Base-by-base conservation (phyloP, 345 rosid genomes). In the Psidium guajava region DNA sequence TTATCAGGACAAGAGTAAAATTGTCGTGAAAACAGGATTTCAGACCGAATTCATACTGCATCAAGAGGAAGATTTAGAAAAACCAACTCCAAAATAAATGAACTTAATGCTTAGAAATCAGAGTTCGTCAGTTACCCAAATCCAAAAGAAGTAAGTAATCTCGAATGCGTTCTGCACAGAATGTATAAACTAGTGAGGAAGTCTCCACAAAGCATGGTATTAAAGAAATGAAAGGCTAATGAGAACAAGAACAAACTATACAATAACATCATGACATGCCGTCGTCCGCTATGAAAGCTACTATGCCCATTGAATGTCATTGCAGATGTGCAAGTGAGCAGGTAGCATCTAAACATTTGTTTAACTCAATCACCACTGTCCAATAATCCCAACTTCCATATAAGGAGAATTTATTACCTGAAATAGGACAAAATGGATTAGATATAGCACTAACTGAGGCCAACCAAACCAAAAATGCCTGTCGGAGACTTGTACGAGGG, bases 141-240 rank as follows among this genome's bases (percentile, higher is more conserved):
- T 93, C 99, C 99, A 96, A 75, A 98, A 90, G 94, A 96, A 94
- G 89, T 96, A 95, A 40, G 99, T 98, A 81, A 98, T 91, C 91
- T 98, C 99, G 82, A 98, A 96, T 13, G 99, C 99, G 87, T 98
- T 98, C 99, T 98, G 86, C 77, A 83, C 56, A 42, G 25, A 53
- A 36, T 27, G 18, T 85, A 85, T 69, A 84, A 44, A 13, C 75
- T 2, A 54, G 11, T 25, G 36, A 42, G 73, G 69, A n/a, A 52
- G 28, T 27, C 50, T 52, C 42, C 25, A 42, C 40, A 44, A 20
- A 83, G 74, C 25, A 69, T 18, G 20, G 5, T 18, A 69, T 18
- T 69, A 32, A 32, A 69, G 11, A 40, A 32, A 69, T 40, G 77
- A 36, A 69, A 16, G 77, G 25, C 47, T 69, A 69, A 69, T 0